These are phyloP conservation scores for Polygonum maritimum DNA, from an alignment of 148 eudicot species.

Conservation along the genomic window DNA sequence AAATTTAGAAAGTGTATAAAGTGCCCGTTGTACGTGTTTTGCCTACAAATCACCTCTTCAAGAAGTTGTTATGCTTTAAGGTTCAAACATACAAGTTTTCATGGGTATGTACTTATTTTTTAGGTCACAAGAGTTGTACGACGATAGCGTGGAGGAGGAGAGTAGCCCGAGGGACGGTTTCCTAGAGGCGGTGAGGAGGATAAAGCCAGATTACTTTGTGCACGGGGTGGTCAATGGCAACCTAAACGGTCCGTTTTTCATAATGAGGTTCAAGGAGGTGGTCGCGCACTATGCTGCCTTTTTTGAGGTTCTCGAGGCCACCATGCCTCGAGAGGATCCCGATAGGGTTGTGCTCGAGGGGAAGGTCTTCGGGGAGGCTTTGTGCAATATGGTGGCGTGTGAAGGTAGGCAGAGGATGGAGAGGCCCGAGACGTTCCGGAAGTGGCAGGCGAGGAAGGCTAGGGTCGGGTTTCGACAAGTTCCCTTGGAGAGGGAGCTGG, in stretches of 20 bases:
- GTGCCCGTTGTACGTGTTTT: too few species aligned
- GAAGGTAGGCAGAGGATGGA: neutral
- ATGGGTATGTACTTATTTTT: too few species aligned
- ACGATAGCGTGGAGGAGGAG: constrained; percentile 2
- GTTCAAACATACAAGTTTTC: too few species aligned
- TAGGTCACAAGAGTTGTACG: neutral
- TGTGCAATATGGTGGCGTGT: constrained; percentile 1
- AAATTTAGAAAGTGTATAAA: too few species aligned
- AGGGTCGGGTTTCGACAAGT: neutral
- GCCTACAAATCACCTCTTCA: too few species aligned
- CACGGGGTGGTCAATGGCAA: constrained; percentile 8
- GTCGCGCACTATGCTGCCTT: neutral
- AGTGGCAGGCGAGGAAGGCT: constrained; percentile 3
- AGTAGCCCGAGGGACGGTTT: constrained; percentile 6
- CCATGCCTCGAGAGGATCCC: neutral
- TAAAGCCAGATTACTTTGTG: neutral
- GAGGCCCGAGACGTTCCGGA: neutral
- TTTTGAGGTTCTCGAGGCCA: constrained; percentile 6
- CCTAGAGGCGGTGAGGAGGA: neutral
- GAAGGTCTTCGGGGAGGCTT: neutral
- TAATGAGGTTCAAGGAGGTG: constrained; percentile 9
- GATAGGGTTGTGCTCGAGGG: neutral
- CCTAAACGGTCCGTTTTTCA: neutral
- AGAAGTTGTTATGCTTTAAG: too few species aligned
- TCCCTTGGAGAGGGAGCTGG: neutral